phyloP scores from a whole-genome alignment of 495 filamentous ascomycete genomes.

The Platismatia glauca region DNA sequence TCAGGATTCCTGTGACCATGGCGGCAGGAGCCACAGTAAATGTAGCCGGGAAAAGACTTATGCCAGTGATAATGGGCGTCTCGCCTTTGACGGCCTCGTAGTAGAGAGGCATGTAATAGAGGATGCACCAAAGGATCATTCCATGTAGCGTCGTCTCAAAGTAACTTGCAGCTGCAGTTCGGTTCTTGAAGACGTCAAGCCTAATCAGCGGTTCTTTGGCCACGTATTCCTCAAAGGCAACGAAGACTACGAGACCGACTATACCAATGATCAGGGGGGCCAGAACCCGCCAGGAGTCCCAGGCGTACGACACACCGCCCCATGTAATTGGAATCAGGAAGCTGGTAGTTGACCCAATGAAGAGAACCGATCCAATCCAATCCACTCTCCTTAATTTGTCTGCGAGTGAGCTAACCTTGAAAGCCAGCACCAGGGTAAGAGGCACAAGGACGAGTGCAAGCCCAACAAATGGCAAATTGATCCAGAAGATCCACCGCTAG shows the following conservation, averaged over 20 bases:
- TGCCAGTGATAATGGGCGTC: conserved; percentile 45
- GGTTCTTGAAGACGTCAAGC: conserved; percentile 38
- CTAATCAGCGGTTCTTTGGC: conserved; percentile 40
- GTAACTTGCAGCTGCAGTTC: conserved; percentile 35
- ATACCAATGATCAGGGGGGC: conserved; percentile 50
- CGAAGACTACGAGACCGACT: conserved; percentile 37
- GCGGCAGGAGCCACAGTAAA: conserved; percentile 41
- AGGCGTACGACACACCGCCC: conserved; percentile 45
- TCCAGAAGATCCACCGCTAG: conserved; percentile 46
- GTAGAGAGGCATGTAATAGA: conserved; percentile 60
- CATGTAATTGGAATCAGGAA: conserved; percentile 34
- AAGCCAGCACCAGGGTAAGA: conserved; percentile 43
- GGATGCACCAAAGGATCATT: conserved; percentile 40
- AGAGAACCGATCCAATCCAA: conserved; percentile 50
- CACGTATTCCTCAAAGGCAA: conserved; percentile 40
- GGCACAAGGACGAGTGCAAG: conserved; percentile 38
- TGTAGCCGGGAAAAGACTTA: conserved; percentile 52
- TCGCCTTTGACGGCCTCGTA: conserved; percentile 51
- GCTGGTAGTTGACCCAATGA: conserved; percentile 31
- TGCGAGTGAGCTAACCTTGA: conserved; percentile 29
- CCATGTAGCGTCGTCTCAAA: conserved; percentile 46
- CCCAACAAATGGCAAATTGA: conserved; percentile 48
- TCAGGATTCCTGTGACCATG: conserved; percentile 41
- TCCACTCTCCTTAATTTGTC: conserved; percentile 47
- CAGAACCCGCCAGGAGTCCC: conserved; percentile 44